Conservation (phyloP, 2,329 filamentous ascomycete genomes). For the Aspergillus costaricaensis region DNA sequence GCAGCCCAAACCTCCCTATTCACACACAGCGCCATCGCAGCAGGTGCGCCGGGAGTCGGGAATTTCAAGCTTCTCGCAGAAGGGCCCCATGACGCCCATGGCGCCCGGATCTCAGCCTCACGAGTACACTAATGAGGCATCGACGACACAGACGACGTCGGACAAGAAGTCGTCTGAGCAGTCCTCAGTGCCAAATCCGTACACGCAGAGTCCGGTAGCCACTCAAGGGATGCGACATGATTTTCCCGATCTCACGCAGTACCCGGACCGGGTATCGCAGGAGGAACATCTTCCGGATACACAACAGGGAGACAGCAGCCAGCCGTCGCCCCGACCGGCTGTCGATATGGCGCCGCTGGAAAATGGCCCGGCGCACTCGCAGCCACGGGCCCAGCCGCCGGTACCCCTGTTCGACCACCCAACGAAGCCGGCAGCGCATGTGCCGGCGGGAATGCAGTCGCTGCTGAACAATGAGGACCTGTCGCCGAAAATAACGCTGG, state of each 20-base stretch:
- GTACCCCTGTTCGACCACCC: slow-evolving; percentile 44
- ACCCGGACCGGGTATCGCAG: slow-evolving; percentile 53
- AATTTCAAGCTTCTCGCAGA: slow-evolving; percentile 51
- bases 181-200: slow-evolving; percentile 67
- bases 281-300: slow-evolving; percentile 67
- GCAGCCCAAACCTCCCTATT: slow-evolving; percentile 49
- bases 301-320: slow-evolving; percentile 52
- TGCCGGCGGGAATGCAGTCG: slow-evolving; percentile 33
- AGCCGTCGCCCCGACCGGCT: slow-evolving; percentile 33
- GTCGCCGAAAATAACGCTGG: slow-evolving; percentile 40
- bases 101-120: slow-evolving; percentile 58
- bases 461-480: slow-evolving; percentile 37
- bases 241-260: slow-evolving; percentile 57
- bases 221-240: slow-evolving; percentile 47
- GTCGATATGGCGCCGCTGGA: slow-evolving; percentile 24
- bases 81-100: slow-evolving; percentile 59
- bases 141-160: slow-evolving; percentile 79
- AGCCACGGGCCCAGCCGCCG: slow-evolving; percentile 41
- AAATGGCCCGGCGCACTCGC: slow-evolving; percentile 37
- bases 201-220: slow-evolving; percentile 62
- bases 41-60: slow-evolving; percentile 49
- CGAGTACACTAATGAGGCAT: slow-evolving; percentile 80
- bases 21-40: slow-evolving; percentile 50
- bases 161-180: slow-evolving; percentile 79
- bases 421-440: slow-evolving; percentile 27